Evolutionary conservation across 2,329 filamentous ascomycete genomes (phyloP).

Genomic region (Cryphonectria parasitica): DNA sequence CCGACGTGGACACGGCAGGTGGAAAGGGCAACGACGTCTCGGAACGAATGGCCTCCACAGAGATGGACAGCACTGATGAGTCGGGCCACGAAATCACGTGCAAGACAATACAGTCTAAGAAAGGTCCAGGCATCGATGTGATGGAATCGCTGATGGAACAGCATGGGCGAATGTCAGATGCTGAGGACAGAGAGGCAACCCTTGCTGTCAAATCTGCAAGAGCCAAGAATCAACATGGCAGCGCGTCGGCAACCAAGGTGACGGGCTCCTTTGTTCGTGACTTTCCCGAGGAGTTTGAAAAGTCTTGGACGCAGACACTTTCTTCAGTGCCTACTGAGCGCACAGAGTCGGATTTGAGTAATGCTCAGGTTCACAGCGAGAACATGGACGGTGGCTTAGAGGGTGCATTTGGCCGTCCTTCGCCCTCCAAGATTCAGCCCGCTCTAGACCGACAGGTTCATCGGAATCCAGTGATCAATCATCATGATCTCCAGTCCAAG

Average conservation of each 20-base stretch:
- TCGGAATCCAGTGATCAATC: constrained; percentile 13
- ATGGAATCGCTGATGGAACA: constrained; percentile 39
- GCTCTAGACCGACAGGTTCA: constrained; percentile 34
- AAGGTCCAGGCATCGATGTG: constrained; percentile 17
- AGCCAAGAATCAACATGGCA: constrained; percentile 16
- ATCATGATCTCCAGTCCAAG: constrained; percentile 47
- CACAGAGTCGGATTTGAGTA: constrained; percentile 10
- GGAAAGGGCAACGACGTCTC: constrained; percentile 21
- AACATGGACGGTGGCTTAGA: constrained; percentile 27
- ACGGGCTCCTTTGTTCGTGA: constrained; percentile 55
- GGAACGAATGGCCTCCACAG: background rate
- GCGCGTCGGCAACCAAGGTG: constrained; percentile 33
- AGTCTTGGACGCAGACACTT: constrained; percentile 43
- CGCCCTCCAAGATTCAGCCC: constrained; percentile 31
- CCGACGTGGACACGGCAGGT: constrained; percentile 4
- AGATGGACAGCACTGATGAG: constrained; percentile 34
- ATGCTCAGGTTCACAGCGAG: constrained; percentile 1
- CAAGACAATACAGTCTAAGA: constrained; percentile 25
- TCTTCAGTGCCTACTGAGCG: constrained; percentile 17
- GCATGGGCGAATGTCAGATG: constrained; percentile 37
- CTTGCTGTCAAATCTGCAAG: constrained; percentile 33
- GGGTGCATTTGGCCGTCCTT: constrained; percentile 16
- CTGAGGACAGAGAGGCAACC: constrained; percentile 36
- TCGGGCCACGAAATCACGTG: constrained; percentile 35
- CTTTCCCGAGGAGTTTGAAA: constrained; percentile 56